Evolutionary conservation across 352 stramenopile genomes (phyloP).

Genomic region (Paralagenidium karlingii): DNA sequence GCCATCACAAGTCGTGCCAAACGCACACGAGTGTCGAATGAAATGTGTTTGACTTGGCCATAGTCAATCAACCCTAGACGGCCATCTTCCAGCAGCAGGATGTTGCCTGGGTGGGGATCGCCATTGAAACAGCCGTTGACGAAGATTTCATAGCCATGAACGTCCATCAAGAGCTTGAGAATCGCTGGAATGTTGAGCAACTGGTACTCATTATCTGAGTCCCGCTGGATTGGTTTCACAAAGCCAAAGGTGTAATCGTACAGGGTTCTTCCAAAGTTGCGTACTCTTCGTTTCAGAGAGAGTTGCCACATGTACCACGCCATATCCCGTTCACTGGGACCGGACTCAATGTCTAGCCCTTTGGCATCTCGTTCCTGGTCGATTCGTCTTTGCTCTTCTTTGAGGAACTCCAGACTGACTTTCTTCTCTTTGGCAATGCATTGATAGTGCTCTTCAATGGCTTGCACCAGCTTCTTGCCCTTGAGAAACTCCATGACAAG

Average conservation of each 20-base stretch:
- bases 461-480: constrained; percentile 76
- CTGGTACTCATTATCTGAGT: constrained; percentile 13
- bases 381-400: constrained; percentile 54
- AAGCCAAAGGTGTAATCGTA: constrained; percentile 85
- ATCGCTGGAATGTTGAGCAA: constrained; percentile 75
- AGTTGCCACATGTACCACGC: constrained; percentile 37
- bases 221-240: constrained; percentile 36
- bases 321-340: constrained; percentile 42
- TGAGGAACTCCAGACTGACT: constrained; percentile 77
- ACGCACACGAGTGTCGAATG: constrained; percentile 39
- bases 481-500: constrained; percentile 93
- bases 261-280: constrained; percentile 20
- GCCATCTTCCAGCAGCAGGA: constrained; percentile 82
- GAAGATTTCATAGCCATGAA: constrained; percentile 89
- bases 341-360: constrained; percentile 63
- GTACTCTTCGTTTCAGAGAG: constrained; percentile 18
- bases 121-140: constrained; percentile 88
- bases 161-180: constrained; percentile 77
- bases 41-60: constrained; percentile 84
- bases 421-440: constrained; percentile 75
- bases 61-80: constrained; percentile 87
- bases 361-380: constrained; percentile 44
- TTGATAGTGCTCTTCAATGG: constrained; percentile 85
- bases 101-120: constrained; percentile 86
- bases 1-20: constrained; percentile 79